Evolutionary conservation across 2,329 filamentous ascomycete species (phyloP).

Genomic region (Penicillium sp.): DNA sequence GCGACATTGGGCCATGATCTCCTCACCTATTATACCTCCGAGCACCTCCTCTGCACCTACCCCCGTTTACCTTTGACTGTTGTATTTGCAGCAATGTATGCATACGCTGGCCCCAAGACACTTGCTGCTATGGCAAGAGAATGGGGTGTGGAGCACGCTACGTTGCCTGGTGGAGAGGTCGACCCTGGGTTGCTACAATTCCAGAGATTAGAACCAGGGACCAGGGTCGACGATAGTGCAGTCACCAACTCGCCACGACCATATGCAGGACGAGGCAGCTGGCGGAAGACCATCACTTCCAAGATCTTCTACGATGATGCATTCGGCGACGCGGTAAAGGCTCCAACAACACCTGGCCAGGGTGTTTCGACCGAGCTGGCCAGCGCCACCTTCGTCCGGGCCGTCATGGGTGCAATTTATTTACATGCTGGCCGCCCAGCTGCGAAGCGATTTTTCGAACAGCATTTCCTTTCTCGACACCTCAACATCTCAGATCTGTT

Average conservation of each 20-base stretch:
- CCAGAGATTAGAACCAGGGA: constrained; percentile 45
- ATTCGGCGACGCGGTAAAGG: constrained; percentile 62
- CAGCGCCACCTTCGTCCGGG: constrained; percentile 70
- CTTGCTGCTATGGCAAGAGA: constrained; percentile 67
- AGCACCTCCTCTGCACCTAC: constrained; percentile 82
- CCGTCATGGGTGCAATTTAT: constrained; percentile 78
- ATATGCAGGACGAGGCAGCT: constrained; percentile 52
- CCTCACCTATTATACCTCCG: constrained; percentile 80
- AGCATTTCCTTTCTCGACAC: constrained; percentile 75
- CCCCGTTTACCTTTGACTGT: constrained; percentile 87
- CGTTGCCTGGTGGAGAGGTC: constrained; percentile 80
- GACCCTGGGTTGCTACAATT: constrained; percentile 89
- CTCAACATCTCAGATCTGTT: constrained; percentile 74
- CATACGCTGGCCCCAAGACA: constrained; percentile 70
- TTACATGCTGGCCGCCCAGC: constrained; percentile 72
- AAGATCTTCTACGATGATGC: constrained; percentile 76
- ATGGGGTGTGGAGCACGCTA: constrained; percentile 90
- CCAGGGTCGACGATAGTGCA: constrained; percentile 35
- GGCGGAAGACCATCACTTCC: constrained; percentile 66
- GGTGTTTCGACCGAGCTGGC: constrained; percentile 53
- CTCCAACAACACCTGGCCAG: constrained; percentile 25
- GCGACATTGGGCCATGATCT: constrained; percentile 75
- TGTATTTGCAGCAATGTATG: constrained; percentile 76
- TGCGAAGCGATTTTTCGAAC: constrained; percentile 74
- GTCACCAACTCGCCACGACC: constrained; percentile 40